Evolutionary conservation across 2,329 filamentous ascomycete species (phyloP), one percentile per base, ranked within the genome.

Genomic region (Coniosporium tulheliwenetii): DNA sequence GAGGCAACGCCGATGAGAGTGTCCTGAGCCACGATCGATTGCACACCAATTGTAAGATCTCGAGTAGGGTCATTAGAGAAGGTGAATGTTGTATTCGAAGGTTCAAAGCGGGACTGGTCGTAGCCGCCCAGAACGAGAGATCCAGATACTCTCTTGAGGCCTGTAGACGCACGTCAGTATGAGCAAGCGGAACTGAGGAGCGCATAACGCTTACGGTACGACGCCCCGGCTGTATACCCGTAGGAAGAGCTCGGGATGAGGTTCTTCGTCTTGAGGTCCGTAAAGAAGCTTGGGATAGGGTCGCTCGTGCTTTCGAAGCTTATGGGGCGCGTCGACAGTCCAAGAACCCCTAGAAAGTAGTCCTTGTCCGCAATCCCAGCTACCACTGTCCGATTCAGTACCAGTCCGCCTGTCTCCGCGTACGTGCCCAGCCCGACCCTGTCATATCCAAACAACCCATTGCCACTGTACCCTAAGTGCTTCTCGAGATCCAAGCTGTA

Each of bases 71-170:
- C 51, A 8, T 34, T 38, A n/a, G 41, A 43, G 54, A 62, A 44
- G 44, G 52, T 36, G 51, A 62, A 56, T 16, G 46, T 44, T 2
- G 53, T 44, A 10, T 44, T 41, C 34, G 53, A 52, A 3, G 51
- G 40, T 15, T 45, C 51, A 44, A 61, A 58, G n/a, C 61, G 56
- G 1, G 55, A 56, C 13, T 52, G 47, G 44, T 66, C 62, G 41
- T 62, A 65, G 5, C 63, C 63, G 12, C 63, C 62, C 4, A 66
- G 44, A 1, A 59, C 55, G 15, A 65, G 50, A 38, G 50, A 61
- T 1, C 54, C 54, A 9, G 47, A 52, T 0, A 45, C 46, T 8
- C 16, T 37, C 32, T 35, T 35, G 12, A 35, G 32, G 12, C 32
- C 36, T 37, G 19, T 7, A 26, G 19, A 26, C 7, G 19, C 19